A percentile compares a stretch with the other conserved stretches of the same genome.
These are phyloP conservation scores for Epipyxis sp. DNA, from an alignment of 108 stramenopile species.

Conservation along the genomic window DNA sequence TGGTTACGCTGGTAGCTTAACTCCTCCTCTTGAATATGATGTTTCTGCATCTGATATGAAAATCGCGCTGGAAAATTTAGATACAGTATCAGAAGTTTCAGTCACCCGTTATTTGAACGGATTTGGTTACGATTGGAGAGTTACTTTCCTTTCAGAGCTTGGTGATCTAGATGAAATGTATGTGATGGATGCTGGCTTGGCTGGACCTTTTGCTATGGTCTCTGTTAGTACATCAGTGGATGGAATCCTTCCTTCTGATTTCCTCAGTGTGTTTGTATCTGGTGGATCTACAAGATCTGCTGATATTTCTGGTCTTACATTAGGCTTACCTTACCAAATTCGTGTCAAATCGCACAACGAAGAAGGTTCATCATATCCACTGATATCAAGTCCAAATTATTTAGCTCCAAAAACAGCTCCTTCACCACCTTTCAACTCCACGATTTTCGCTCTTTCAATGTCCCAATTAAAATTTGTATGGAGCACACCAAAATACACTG, in stretches of 20 bases:
- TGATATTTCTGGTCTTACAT: slow-evolving; percentile 46
- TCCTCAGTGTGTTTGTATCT: slow-evolving; percentile 39
- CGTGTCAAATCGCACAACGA: slow-evolving; percentile 58
- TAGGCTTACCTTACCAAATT: slow-evolving; percentile 57
- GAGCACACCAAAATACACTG: slow-evolving; percentile 56
- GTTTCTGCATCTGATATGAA: slow-evolving; percentile 62
- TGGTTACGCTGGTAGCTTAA: slow-evolving; percentile 59
- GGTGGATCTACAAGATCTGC: not conserved
- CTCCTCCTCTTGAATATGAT: slow-evolving; percentile 61
- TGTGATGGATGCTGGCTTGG: slow-evolving; percentile 63
- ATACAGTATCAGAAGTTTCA: slow-evolving; percentile 61
- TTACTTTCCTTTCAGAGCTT: slow-evolving; percentile 65
- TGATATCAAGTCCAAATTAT: slow-evolving; percentile 26
- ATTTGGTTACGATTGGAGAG: slow-evolving; percentile 73
- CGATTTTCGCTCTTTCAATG: slow-evolving; percentile 62
- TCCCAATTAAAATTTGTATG: slow-evolving; percentile 65
- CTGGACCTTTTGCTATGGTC: slow-evolving; percentile 65
- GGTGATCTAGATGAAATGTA: slow-evolving; percentile 54
- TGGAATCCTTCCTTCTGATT: slow-evolving; percentile 57
- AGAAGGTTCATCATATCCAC: slow-evolving; percentile 59
- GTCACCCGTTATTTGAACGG: slow-evolving; percentile 66
- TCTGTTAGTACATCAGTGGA: slow-evolving; percentile 56
- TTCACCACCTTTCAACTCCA: slow-evolving; percentile 45
- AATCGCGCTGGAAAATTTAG: slow-evolving; percentile 62
- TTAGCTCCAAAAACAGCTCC: slow-evolving; percentile 62